phyloP scores from a whole-genome alignment of 345 rosid species.

The Eucalyptus tenuipes region DNA sequence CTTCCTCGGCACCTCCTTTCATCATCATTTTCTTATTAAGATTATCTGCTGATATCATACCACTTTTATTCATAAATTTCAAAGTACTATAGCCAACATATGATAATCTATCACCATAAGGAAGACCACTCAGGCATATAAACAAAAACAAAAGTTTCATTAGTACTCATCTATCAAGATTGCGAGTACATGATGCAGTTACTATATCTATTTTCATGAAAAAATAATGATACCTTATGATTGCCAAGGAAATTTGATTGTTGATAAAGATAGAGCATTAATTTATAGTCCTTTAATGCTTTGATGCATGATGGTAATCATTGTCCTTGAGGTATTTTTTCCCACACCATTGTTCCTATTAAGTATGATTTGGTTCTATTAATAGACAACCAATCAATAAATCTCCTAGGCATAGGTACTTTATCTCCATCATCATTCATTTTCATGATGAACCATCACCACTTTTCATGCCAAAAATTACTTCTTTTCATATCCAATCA shows the following conservation, averaged over 20 bases:
- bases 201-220: neutral
- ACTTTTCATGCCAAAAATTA: too few species aligned
- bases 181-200: fast-evolving
- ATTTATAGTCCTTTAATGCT: neutral
- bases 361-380: too few species aligned
- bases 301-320: too few species aligned
- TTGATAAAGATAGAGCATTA: too few species aligned
- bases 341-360: neutral
- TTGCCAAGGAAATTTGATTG: neutral
- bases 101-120: neutral
- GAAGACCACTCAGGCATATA: neutral
- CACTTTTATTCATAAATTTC: neutral
- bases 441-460: neutral
- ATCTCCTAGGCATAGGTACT: neutral
- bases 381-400: neutral
- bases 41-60: neutral
- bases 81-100: fast-evolving
- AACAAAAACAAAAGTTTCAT: too few species aligned
- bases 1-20: neutral
- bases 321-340: too few species aligned
- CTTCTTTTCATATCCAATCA: neutral
- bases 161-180: fast-evolving
- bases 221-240: fast-evolving
- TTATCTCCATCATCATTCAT: fast-evolving
- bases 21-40: neutral